Evolutionary conservation across 1,284 basidiomycete species (phyloP).

Genomic region (Phellinidium pouzarii): DNA sequence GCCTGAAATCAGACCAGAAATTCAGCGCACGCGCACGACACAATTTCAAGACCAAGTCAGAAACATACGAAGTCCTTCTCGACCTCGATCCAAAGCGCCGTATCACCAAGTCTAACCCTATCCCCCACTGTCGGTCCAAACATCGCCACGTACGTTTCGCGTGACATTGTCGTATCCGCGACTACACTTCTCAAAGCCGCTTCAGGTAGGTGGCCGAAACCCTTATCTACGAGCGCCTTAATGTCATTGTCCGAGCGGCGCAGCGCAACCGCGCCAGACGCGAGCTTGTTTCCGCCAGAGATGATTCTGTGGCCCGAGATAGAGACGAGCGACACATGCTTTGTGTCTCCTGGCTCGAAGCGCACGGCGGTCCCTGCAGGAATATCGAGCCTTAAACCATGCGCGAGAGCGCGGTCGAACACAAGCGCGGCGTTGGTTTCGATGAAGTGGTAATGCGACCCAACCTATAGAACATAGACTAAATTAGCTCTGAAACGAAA

Average conservation of each 20-base stretch:
- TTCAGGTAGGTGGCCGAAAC: slow-evolving; percentile 59
- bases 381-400: slow-evolving; percentile 88
- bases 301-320: slow-evolving; percentile 73
- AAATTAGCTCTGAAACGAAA: too few relatives aligned
- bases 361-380: slow-evolving; percentile 91
- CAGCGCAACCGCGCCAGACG: slow-evolving; percentile 47
- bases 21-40: too few relatives aligned
- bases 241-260: slow-evolving; percentile 43
- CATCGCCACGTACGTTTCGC: slow-evolving; percentile 81
- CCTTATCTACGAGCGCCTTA: slow-evolving; percentile 37
- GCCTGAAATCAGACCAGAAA: slow-evolving; percentile 38
- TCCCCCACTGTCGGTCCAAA: slow-evolving; percentile 95
- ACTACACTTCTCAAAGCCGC: slow-evolving; percentile 44
- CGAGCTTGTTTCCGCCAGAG: slow-evolving; percentile 78
- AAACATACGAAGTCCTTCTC: slow-evolving; percentile 73
- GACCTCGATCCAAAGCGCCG: slow-evolving; percentile 87
- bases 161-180: slow-evolving; percentile 49
- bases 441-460: slow-evolving; percentile 91
- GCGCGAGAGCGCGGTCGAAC: slow-evolving; percentile 79
- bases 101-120: slow-evolving; percentile 84
- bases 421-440: slow-evolving; percentile 81
- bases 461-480: too few relatives aligned
- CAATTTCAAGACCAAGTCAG: slow-evolving; percentile 1
- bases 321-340: slow-evolving; percentile 77
- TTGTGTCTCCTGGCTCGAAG: slow-evolving; percentile 91